Conservation (phyloP, 495 filamentous ascomycete species). For the Lasiosphaeriaceae sp. region DNA sequence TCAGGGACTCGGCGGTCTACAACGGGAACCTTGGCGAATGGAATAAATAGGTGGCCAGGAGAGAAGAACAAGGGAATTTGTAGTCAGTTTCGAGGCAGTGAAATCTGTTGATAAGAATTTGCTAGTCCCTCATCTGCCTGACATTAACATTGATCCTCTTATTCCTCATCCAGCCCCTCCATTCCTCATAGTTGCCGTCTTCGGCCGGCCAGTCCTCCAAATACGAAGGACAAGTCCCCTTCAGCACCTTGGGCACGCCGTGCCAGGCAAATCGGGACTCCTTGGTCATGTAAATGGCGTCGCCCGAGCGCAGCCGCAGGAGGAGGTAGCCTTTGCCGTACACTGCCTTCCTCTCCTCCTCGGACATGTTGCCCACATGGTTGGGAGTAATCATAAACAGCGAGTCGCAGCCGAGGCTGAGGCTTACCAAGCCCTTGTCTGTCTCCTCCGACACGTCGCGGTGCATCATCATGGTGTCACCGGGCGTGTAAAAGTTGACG, state of each 20-base stretch:
- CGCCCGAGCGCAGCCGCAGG: conserved; percentile 70
- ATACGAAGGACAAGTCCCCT: conserved; percentile 70
- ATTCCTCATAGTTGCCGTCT: conserved; percentile 50
- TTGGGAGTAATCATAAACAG: conserved; percentile 66
- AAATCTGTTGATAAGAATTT: too few species aligned
- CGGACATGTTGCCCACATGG: conserved; percentile 30
- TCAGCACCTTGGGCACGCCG: conserved; percentile 78
- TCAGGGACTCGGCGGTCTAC: too few species aligned
- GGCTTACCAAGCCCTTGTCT: conserved; percentile 68
- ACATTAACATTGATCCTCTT: conserved; percentile 91
- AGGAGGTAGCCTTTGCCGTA: conserved; percentile 42
- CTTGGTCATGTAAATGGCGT: conserved; percentile 78
- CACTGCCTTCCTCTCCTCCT: conserved; percentile 23
- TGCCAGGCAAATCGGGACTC: conserved; percentile 87
- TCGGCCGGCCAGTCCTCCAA: conserved; percentile 72
- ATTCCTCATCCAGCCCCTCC: conserved; percentile 78
- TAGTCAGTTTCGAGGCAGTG: too few species aligned
- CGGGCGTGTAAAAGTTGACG: conserved; percentile 82
- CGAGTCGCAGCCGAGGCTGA: conserved; percentile 85
- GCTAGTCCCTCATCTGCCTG: conserved; percentile 73
- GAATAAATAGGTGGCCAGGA: too few species aligned
- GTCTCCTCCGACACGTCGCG: conserved; percentile 84
- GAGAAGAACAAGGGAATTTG: too few species aligned
- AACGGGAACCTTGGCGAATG: too few species aligned
- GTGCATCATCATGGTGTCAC: conserved; percentile 83